phyloP scores from a whole-genome alignment of 345 rosid genomes.

The Aurinia saxatilis region DNA sequence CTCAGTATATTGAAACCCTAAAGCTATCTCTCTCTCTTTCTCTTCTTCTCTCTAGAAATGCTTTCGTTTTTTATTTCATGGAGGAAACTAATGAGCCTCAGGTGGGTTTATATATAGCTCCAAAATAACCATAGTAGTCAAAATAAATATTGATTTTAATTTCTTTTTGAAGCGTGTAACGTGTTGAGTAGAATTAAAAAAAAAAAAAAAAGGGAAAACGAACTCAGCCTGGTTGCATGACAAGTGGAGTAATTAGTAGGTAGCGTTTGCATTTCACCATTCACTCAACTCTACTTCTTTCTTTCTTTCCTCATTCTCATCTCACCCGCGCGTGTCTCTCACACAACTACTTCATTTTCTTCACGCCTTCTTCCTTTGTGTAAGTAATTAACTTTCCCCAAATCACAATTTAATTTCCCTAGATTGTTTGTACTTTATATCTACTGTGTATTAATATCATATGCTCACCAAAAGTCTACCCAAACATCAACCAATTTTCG shows the following conservation, averaged over 20 bases:
- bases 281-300: constrained; percentile 6
- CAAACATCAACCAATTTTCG: constrained; percentile 10
- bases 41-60: constrained; percentile 12
- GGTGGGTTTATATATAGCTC: constrained; percentile 32
- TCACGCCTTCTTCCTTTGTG: constrained; percentile 17
- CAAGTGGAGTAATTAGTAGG: constrained; percentile 63
- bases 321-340: constrained; percentile 1
- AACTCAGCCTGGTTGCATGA: constrained; percentile 56
- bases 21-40: constrained; percentile 12
- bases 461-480: constrained; percentile 18
- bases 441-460: not conserved
- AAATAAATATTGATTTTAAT: not conserved
- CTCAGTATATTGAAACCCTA: constrained; percentile 29
- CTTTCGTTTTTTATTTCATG: constrained; percentile 10
- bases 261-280: constrained; percentile 44
- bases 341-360: constrained; percentile 19
- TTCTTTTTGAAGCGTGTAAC: constrained; percentile 25
- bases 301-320: constrained; percentile 7
- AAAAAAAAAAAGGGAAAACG: constrained; percentile 22
- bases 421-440: not conserved
- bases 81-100: constrained; percentile 21
- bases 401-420: not conserved
- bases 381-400: constrained; percentile 3
- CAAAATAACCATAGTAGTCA: constrained; percentile 18
- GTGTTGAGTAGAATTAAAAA: constrained; percentile 12